phyloP scores from a whole-genome alignment of 352 stramenopile genomes.

The Phytophthora cactorum region DNA sequence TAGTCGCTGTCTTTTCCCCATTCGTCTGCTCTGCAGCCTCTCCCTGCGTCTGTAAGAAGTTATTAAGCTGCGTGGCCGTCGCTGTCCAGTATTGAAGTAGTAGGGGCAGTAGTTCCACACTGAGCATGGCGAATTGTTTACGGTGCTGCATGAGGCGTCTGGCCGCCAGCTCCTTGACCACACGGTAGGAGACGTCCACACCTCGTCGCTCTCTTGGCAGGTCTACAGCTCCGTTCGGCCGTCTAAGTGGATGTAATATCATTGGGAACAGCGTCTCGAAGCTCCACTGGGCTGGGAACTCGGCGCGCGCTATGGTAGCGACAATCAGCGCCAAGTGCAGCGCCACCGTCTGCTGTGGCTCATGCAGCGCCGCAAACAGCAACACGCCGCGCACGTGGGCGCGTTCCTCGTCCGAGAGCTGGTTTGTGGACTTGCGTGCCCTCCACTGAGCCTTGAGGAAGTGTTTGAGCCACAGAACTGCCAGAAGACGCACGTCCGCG shows the following conservation, averaged over 20 bases:
- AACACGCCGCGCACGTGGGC: constrained; percentile 54
- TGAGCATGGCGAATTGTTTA: constrained; percentile 81
- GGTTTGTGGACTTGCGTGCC: constrained; percentile 37
- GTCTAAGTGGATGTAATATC: constrained; percentile 58
- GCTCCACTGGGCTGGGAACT: constrained; percentile 77
- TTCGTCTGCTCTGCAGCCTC: constrained; percentile 11
- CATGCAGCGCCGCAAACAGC: constrained; percentile 72
- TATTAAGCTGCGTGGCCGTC: constrained; percentile 36
- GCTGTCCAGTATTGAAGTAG: constrained; percentile 69
- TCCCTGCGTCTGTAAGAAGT: constrained; percentile 37
- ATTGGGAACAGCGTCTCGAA: constrained; percentile 72
- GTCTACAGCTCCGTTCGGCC: constrained; percentile 15
- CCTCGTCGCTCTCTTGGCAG: constrained; percentile 39
- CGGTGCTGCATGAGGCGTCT: constrained; percentile 82
- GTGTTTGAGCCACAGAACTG: constrained; percentile 84
- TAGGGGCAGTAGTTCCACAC: constrained; percentile 66
- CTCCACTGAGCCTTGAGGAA: constrained; percentile 60
- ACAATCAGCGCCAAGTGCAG: constrained; percentile 72
- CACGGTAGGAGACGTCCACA: constrained; percentile 69
- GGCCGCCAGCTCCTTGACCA: constrained; percentile 83
- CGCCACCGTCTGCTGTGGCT: constrained; percentile 58
- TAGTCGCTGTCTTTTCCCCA: constrained; percentile 8
- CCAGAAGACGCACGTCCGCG: constrained; percentile 63
- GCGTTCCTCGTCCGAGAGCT: constrained; percentile 51
- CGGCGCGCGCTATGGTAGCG: constrained; percentile 68